phyloP scores from a whole-genome alignment of 331 rosid species.

The Dryas integrifolia region DNA sequence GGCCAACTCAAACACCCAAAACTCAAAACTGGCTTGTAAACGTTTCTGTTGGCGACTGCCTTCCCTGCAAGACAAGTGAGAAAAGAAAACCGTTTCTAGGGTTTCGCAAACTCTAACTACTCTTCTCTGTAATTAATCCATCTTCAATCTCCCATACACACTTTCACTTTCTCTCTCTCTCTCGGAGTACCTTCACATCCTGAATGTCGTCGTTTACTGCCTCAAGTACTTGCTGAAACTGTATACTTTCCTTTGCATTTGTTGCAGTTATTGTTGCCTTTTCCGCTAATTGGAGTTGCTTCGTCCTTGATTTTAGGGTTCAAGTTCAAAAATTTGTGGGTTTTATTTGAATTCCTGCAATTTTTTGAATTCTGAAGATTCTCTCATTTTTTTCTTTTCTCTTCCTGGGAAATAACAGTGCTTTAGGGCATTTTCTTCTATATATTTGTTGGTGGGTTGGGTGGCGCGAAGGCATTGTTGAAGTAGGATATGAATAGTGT shows the following conservation, averaged over 20 bases:
- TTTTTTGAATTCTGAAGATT: neutral
- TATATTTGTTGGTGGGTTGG: conserved; percentile 10
- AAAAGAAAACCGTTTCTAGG: conserved; percentile 19
- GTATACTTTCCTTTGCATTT: neutral
- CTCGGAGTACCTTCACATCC: neutral
- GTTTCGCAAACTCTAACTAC: neutral
- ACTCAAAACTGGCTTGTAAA: neutral
- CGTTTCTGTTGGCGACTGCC: neutral
- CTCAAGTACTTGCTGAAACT: neutral
- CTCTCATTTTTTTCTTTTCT: neutral
- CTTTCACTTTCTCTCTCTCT: neutral
- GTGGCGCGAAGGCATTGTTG: conserved; percentile 25
- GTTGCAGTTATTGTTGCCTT: neutral
- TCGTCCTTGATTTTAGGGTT: neutral
- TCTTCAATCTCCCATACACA: neutral
- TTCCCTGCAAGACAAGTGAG: neutral
- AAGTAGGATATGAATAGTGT: conserved; percentile 63
- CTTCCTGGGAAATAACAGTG: conserved; percentile 11
- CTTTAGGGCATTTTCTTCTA: conserved; percentile 17
- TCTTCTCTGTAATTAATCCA: neutral
- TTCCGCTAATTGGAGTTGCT: conserved; percentile 8
- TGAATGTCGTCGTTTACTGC: conserved; percentile 14
- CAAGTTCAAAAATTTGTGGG: neutral
- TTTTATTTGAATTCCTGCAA: neutral
- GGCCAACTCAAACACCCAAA: conserved; percentile 33